Percentiles rank a stretch among this genome's conserved stretches.
Conservation (phyloP, 2,329 filamentous ascomycete species). For the Xylariaceae sp. region DNA sequence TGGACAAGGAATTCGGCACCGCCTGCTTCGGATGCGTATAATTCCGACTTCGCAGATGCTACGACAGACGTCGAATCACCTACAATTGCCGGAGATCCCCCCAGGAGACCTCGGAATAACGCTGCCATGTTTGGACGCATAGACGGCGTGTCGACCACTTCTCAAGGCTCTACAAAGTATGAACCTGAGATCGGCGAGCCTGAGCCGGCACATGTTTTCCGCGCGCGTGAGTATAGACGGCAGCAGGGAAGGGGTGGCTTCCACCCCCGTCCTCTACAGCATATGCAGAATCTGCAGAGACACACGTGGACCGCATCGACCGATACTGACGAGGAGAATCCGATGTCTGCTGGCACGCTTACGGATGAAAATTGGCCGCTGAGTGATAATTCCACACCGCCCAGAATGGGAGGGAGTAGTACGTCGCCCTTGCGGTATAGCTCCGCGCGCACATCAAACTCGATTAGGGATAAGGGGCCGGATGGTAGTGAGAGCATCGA, state of each 20-base stretch:
- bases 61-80: slow-evolving; percentile 6
- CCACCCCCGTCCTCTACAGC: neutral
- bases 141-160: slow-evolving; percentile 9
- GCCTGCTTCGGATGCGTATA: neutral
- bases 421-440: too few species aligned
- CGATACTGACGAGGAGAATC: slow-evolving; percentile 9
- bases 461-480: too few species aligned
- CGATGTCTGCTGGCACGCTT: neutral
- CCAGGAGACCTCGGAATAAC: neutral
- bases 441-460: too few species aligned
- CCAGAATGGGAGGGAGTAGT: too few species aligned
- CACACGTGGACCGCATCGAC: slow-evolving; percentile 6
- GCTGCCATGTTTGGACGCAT: slow-evolving; percentile 4
- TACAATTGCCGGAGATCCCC: neutral
- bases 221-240: too few species aligned
- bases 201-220: neutral
- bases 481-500: too few species aligned
- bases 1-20: slow-evolving; percentile 5
- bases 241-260: too few species aligned
- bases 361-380: neutral
- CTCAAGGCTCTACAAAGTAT: slow-evolving; percentile 1
- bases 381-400: too few species aligned
- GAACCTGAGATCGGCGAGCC: slow-evolving; percentile 8
- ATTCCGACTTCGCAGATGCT: neutral
- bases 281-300: neutral